Percentiles rank a stretch among this genome's conserved stretches.
phyloP scores from a whole-genome alignment of 75 land plant genomes.

The Picea sitchensis region DNA sequence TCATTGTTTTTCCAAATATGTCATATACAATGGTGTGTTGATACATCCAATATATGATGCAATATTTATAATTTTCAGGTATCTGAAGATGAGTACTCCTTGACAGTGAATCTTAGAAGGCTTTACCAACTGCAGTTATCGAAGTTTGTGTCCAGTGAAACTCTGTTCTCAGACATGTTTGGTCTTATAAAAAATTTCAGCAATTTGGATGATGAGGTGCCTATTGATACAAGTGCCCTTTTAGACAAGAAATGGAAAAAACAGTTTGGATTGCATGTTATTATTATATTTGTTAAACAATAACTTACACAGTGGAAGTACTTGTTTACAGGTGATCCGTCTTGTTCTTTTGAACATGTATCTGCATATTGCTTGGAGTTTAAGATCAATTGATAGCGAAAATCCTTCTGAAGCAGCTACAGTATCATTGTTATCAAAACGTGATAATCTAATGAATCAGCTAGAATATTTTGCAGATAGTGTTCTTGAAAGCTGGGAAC shows the following conservation, averaged over 20 bases:
- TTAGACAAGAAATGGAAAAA: background rate
- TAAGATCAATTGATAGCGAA: constrained; percentile 55
- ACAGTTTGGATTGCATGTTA: background rate
- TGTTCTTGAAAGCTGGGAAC: constrained; percentile 34
- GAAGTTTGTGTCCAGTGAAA: constrained; percentile 46
- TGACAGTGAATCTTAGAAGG: constrained; percentile 85
- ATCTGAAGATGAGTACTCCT: constrained; percentile 89
- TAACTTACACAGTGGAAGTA: background rate
- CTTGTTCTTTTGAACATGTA: constrained; percentile 81
- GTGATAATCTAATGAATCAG: constrained; percentile 48
- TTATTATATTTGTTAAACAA: background rate
- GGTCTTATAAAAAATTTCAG: constrained; percentile 42
- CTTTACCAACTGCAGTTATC: constrained; percentile 81
- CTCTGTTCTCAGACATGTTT: constrained; percentile 53
- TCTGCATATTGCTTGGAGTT: constrained; percentile 68
- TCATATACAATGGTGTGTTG: background rate
- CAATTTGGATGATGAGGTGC: constrained; percentile 80
- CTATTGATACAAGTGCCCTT: background rate
- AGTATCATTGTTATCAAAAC: constrained; percentile 47
- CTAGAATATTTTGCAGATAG: constrained; percentile 39
- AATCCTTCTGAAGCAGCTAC: constrained; percentile 53
- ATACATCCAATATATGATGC: background rate
- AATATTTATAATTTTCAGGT: constrained; percentile 34
- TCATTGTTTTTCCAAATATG: background rate
- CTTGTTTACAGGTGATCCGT: constrained; percentile 51